Conservation (phyloP, 2,329 filamentous ascomycete species). For the Fusarium brachygibbosum region DNA sequence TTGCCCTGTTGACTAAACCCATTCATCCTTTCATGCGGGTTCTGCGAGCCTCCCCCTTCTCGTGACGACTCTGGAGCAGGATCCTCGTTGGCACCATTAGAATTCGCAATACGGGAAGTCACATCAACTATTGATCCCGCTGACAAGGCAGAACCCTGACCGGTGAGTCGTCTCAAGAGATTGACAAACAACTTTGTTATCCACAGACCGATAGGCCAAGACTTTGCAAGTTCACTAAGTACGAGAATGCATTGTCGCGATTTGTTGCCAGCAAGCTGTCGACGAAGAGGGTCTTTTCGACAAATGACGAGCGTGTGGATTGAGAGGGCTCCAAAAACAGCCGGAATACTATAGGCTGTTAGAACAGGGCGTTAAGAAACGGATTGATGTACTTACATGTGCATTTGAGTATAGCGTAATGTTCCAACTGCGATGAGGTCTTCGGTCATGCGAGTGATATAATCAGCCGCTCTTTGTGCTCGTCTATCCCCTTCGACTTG, state of each 20-base stretch:
- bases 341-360: constrained; percentile 9
- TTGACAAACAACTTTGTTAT: constrained; percentile 39
- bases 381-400: neutral
- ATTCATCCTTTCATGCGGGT: neutral
- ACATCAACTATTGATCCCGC: constrained; percentile 28
- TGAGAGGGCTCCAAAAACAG: constrained; percentile 37
- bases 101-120: constrained; percentile 16
- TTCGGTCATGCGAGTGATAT: constrained; percentile 36
- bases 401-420: constrained; percentile 31
- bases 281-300: constrained; percentile 25
- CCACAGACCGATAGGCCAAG: constrained; percentile 42
- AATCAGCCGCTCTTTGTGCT: constrained; percentile 32
- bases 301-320: constrained; percentile 42
- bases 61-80: fast-evolving
- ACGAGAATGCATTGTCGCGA: constrained; percentile 44
- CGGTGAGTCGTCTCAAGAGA: constrained; percentile 32
- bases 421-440: constrained; percentile 28
- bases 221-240: constrained; percentile 33
- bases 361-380: fast-evolving
- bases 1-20: neutral
- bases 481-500: constrained; percentile 21
- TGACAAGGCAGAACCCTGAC: constrained; percentile 20
- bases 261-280: constrained; percentile 42
- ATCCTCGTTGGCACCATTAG: neutral
- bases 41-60: neutral